Conservation (phyloP, 129 eudicot genomes). For the Pseudognaphalium luteoalbum region DNA sequence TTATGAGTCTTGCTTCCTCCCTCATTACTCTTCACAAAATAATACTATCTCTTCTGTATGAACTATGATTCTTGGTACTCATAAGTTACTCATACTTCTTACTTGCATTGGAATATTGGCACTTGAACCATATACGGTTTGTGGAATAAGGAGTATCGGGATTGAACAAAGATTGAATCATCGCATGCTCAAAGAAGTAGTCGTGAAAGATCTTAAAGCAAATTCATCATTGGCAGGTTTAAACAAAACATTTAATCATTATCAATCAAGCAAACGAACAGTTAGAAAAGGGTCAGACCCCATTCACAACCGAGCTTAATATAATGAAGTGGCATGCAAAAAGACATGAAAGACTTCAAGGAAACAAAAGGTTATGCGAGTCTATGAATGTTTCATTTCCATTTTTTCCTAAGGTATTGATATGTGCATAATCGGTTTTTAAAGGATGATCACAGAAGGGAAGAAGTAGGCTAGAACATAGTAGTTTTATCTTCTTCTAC, state of each 20-base stretch:
- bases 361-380: constrained; percentile 30
- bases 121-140: constrained; percentile 40
- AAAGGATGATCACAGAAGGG: constrained; percentile 15
- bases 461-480: background rate
- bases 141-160: constrained; percentile 41
- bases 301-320: constrained; percentile 71
- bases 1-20: constrained; percentile 31
- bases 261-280: constrained; percentile 63
- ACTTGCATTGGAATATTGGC: constrained; percentile 53
- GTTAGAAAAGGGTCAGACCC: constrained; percentile 85
- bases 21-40: constrained; percentile 12
- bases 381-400: constrained; percentile 10
- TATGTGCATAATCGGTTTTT: constrained; percentile 44
- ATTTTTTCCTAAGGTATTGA: constrained; percentile 31
- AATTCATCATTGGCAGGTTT: constrained; percentile 24
- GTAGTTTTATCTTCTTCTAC: background rate
- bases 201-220: constrained; percentile 33
- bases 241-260: constrained; percentile 43
- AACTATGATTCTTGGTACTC: constrained; percentile 51
- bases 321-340: constrained; percentile 14
- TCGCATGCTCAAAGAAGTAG: constrained; percentile 43
- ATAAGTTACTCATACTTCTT: constrained; percentile 47
- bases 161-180: constrained; percentile 38
- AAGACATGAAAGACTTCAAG: background rate
- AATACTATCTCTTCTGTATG: constrained; percentile 19